Evolutionary conservation across 129 eudicot genomes (phyloP), one percentile per base, ranked within the genome.

Genomic region (Flaveria sonorensis): DNA sequence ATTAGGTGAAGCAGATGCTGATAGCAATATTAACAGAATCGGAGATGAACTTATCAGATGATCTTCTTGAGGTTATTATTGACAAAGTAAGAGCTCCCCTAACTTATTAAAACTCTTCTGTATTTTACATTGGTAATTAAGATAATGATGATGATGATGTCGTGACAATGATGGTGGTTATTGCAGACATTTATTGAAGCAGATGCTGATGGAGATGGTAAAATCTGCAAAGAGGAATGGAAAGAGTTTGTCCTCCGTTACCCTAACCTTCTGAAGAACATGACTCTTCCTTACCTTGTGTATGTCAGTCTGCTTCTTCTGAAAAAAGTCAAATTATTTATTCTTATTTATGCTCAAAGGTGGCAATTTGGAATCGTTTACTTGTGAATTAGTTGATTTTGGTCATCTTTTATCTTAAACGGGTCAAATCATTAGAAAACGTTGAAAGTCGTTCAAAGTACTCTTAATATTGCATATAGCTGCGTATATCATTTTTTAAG

Each of bases 1-100:
- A 70, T 72, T 15, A 94, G 97, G 99, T 95, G 53, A 91, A 86
- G 84, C 92, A 92, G 84, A 95, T 95, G 99, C 86, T 95, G 26
- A 77, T 87, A 82, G 97, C 97, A 26, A 87, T 95, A 59, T 72
- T 95, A 47, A 77, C 66, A 52, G 99, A 95, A 91, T 91, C 97
- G 11, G 96, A 88, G 26, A 74, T 84, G 90, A 73, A 79, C 12
- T 81, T 95, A 64, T 79, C 99, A 30, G 99, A 95, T 82, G 99
- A 91, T 11, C 90, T 88, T 79, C 82, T 95, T 36, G 99, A 95
- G 23, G 46, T 63, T 67, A 95, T 95, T 64, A 82, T 95, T 73
- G 96, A 91, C 83, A 91, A 95, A 86, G 99, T 92, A 84, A 45
- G 75, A 52, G 20, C 72, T 24, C 67, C 57, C 63, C n/a, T 57